Base-by-base conservation (phyloP, 352 stramenopile species). In the Aphanomyces invadans region DNA sequence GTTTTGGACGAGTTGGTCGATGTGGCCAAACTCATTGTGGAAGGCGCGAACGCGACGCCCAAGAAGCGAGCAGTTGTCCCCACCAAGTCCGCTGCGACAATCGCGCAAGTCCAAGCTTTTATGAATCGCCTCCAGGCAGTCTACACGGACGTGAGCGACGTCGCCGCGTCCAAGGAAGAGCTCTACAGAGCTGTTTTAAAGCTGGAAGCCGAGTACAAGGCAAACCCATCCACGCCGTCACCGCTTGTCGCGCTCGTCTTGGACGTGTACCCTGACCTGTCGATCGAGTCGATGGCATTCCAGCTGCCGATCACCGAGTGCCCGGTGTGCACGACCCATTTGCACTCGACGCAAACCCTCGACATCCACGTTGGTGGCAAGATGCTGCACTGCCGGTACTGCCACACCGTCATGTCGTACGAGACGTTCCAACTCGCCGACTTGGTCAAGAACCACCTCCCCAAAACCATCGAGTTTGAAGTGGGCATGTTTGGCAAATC, bases 351-450 rank as follows among this genome's bases (percentile, higher is more conserved):
- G 55, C n/a, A 19, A 21, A 52, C 26, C 12, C 21, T 33, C 11
- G 32, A 31, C 36, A 42, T 63, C 12, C 55, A 63, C 42, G 25
- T 63, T 19, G 21, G 38, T 11, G 55, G 42, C 28, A 19, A 63
- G 17, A 3, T 3, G 21, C 15, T 63, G 21, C 1, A 15, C n/a
- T 63, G 55, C 11, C n/a, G 4, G 21, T 31, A 63, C 21, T 63
- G 55, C 42, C 23, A 63, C 10, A 49, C 5, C 25, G 36, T n/a
- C 1, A 4, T 63, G 11, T 21, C 42, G 55, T 63, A 63, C 42
- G 55, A 63, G 26, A 63, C 55, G 36, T 63, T 63, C 25, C 55
- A 48, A 29, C 38, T 63, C 26, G 55, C 55, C 5, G 23, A 48
- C 36, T 63, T 63, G 5, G 25, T 63, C 42, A 29, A 52, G 25